Percentiles rank a stretch among this genome's conserved stretches.
Evolutionary conservation across 768 basidiomycete genomes (phyloP).

Genomic region (Cystoderma amianthinum): DNA sequence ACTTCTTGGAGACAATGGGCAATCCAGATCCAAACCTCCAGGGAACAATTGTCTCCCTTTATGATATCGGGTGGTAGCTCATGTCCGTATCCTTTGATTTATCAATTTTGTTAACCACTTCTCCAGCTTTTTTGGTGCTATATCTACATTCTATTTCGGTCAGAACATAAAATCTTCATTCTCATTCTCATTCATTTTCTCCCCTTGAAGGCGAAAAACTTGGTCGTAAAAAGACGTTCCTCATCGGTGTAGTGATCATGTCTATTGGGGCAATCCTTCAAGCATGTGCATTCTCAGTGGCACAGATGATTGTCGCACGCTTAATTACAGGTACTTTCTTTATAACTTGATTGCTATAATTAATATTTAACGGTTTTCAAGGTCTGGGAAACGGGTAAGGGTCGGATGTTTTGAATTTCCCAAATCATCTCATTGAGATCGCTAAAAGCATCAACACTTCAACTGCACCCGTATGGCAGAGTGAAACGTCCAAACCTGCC

Average conservation of each 20-base stretch:
- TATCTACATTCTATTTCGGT: conserved; percentile 35
- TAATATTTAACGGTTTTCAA: conserved; percentile 6
- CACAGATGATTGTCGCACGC: conserved; percentile 43
- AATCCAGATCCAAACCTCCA: conserved; percentile 36
- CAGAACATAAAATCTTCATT: not conserved
- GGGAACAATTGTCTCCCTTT: conserved; percentile 43
- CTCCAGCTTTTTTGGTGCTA: conserved; percentile 36
- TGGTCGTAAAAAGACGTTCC: conserved; percentile 40
- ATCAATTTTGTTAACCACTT: not conserved
- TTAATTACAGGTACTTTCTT: conserved; percentile 31
- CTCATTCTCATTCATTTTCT: not conserved
- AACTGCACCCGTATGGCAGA: conserved; percentile 45
- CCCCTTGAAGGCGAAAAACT: conserved; percentile 24
- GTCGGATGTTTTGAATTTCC: not conserved
- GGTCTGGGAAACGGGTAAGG: conserved; percentile 39
- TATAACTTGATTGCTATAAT: not conserved
- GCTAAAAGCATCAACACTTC: conserved; percentile 35
- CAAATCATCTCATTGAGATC: not conserved
- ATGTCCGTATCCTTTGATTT: not conserved
- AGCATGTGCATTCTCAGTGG: conserved; percentile 32
- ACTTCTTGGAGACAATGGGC: conserved; percentile 40
- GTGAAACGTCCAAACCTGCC: conserved; percentile 41
- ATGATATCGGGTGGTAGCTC: conserved; percentile 41
- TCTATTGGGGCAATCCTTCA: conserved; percentile 46
- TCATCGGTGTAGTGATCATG: conserved; percentile 45